Percentiles rank a stretch among this genome's conserved stretches.
phyloP scores from a whole-genome alignment of 495 filamentous ascomycete genomes.

The Neurospora sp. region DNA sequence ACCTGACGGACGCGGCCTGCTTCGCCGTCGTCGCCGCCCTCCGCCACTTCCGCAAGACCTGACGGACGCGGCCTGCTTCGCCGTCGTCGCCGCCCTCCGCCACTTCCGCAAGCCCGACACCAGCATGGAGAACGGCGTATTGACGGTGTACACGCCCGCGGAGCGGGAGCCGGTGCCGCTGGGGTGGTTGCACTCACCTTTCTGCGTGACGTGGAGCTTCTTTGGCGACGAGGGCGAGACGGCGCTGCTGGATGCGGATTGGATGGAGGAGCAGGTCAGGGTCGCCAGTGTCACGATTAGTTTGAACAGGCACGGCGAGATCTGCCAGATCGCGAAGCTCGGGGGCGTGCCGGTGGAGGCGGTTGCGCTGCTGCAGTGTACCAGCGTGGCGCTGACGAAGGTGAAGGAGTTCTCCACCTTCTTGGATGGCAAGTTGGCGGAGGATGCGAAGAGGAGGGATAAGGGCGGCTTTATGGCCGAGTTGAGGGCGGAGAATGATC shows the following conservation, averaged over 20 bases:
- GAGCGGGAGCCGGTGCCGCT: slow-evolving; percentile 85
- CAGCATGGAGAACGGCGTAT: slow-evolving; percentile 65
- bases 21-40: no score
- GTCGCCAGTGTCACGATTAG: slow-evolving; percentile 78
- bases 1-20: no score
- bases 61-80: slow-evolving; percentile 75
- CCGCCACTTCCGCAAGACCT: no score
- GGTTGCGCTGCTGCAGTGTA: slow-evolving; percentile 59
- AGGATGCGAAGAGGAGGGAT: slow-evolving; percentile 66
- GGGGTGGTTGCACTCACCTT: slow-evolving; percentile 79
- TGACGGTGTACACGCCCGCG: slow-evolving; percentile 70
- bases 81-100: slow-evolving; percentile 72
- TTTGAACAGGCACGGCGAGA: slow-evolving; percentile 80
- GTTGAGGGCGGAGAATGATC: slow-evolving; percentile 75
- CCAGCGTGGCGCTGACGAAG: slow-evolving; percentile 58
- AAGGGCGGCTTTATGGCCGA: slow-evolving; percentile 65
- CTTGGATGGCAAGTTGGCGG: slow-evolving; percentile 60
- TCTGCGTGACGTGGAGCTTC: slow-evolving; percentile 76
- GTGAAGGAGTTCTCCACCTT: slow-evolving; percentile 66
- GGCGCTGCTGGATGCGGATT: slow-evolving; percentile 65
- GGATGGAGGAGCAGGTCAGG: slow-evolving; percentile 76
- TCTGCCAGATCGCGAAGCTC: slow-evolving; percentile 83
- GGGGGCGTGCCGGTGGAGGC: slow-evolving; percentile 75
- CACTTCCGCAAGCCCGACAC: slow-evolving; percentile 88
- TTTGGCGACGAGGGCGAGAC: slow-evolving; percentile 54